Percentiles rank a stretch among this genome's conserved stretches.
phyloP scores from a whole-genome alignment of 768 basidiomycete genomes.

The Podaxis rugospora region DNA sequence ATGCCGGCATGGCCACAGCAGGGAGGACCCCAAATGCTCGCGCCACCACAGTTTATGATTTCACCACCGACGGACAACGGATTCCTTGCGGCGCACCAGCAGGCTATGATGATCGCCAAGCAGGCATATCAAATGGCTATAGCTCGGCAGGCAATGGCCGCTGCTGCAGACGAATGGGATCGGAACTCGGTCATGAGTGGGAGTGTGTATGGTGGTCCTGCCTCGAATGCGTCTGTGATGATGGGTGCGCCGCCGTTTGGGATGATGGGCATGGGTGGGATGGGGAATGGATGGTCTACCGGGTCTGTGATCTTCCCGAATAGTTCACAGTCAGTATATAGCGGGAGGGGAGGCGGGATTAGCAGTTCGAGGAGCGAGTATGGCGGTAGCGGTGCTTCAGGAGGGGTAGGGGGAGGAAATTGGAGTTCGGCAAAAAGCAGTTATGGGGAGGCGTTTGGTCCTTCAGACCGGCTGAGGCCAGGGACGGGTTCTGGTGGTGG shows the following conservation, averaged over 20 bases:
- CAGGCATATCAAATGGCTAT: slow-evolving; percentile 89
- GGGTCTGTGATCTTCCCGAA: slow-evolving; percentile 49
- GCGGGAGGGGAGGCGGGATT: slow-evolving; percentile 34
- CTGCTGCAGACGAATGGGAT: slow-evolving; percentile 91
- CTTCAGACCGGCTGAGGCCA: slow-evolving; percentile 17
- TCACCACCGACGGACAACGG: slow-evolving; percentile 46
- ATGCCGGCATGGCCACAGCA: slow-evolving; percentile 23
- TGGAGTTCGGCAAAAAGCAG: slow-evolving; percentile 59
- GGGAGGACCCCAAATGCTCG: slow-evolving; percentile 31
- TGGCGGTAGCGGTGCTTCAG: slow-evolving; percentile 50
- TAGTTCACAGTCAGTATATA: slow-evolving; percentile 52
- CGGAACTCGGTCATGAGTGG: slow-evolving; percentile 59
- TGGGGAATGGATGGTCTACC: slow-evolving; percentile 40
- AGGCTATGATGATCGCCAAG: slow-evolving; percentile 82
- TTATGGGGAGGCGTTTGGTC: slow-evolving; percentile 65
- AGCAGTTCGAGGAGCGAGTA: slow-evolving; percentile 59
- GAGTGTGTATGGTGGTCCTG: slow-evolving; percentile 41
- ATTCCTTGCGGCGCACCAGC: slow-evolving; percentile 75
- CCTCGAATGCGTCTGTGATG: slow-evolving; percentile 15
- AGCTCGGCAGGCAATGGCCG: slow-evolving; percentile 85
- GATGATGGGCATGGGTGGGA: slow-evolving; percentile 28
- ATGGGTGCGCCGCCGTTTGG: slow-evolving; percentile 24
- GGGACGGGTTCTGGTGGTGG: neutral
- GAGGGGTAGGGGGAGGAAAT: slow-evolving; percentile 37
- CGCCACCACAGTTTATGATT: slow-evolving; percentile 41